Conservation (phyloP, 1,284 basidiomycete species). For the Puccinia horiana region DNA sequence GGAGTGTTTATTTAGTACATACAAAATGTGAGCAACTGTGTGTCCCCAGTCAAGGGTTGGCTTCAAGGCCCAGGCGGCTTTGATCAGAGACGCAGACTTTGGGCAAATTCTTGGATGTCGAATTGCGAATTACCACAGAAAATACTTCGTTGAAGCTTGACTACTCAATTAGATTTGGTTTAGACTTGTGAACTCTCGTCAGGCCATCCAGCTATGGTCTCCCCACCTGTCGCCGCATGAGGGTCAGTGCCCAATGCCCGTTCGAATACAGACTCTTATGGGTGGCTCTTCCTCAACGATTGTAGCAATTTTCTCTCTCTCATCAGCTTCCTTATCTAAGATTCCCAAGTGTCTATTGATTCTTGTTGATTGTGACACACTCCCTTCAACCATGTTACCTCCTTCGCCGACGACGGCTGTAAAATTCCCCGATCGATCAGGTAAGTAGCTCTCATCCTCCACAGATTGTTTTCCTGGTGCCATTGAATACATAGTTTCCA, state of each 20-base stretch:
- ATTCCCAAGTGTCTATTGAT: not conserved
- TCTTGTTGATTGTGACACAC: not conserved
- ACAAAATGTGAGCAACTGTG: not conserved
- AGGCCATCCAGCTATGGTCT: not conserved
- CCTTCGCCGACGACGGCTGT: conserved; percentile 13
- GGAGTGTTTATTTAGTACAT: too few relatives aligned
- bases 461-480: not conserved
- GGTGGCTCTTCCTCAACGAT: not conserved
- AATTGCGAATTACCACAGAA: not conserved
- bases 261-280: not conserved
- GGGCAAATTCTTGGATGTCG: not conserved
- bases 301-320: not conserved
- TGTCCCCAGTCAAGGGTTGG: not conserved
- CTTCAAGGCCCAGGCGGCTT: too few relatives aligned
- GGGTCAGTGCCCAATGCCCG: not conserved
- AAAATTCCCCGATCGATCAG: conserved; percentile 3
- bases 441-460: not conserved
- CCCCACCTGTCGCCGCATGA: not conserved
- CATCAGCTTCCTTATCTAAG: not conserved
- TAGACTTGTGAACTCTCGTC: not conserved
- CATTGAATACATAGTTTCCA: too few relatives aligned
- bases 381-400: not conserved
- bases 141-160: not conserved
- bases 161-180: not conserved
- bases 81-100: not conserved